Evolutionary conservation across 2,329 filamentous ascomycete species (phyloP).

Genomic region (Ophioceras dolichostomum): DNA sequence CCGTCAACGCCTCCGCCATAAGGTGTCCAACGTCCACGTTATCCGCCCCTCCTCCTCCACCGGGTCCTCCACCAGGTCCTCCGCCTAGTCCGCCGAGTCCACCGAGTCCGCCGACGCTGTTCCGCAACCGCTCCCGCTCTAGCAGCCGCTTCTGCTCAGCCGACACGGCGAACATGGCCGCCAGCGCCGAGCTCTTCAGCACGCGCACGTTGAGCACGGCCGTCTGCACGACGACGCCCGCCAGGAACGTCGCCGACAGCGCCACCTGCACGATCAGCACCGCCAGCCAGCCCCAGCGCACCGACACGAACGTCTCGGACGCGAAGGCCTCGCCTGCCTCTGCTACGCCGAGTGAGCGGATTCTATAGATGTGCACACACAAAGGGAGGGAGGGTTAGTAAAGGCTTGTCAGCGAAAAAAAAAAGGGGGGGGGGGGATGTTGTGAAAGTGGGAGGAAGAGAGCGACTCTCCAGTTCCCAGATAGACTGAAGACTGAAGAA

Average conservation of each 20-base stretch:
- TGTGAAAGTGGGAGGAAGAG: not conserved
- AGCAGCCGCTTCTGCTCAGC: conserved; percentile 8
- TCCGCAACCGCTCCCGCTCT: conserved; percentile 3
- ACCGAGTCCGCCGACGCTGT: not conserved
- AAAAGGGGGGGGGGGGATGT: not conserved
- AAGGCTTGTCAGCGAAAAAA: not conserved
- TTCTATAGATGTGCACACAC: not conserved
- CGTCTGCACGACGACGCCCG: conserved; percentile 13
- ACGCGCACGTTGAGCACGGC: conserved; percentile 10
- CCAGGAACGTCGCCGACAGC: conserved; percentile 9
- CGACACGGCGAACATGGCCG: conserved; percentile 13
- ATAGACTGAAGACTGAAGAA: no score
- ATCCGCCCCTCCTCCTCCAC: conserved; percentile 1
- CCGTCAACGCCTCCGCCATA: not conserved
- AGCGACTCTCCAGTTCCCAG: no score
- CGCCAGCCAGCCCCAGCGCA: conserved; percentile 14
- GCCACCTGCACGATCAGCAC: conserved; percentile 12
- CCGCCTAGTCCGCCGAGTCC: not conserved
- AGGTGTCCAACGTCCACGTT: conserved; percentile 4
- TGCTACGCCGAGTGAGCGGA: conserved; percentile 6
- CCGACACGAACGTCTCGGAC: conserved; percentile 8
- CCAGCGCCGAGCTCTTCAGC: conserved; percentile 14
- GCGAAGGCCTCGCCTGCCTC: conserved; percentile 8
- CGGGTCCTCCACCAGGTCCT: not conserved
- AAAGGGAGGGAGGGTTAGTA: not conserved